Evolutionary conservation across 2,329 filamentous ascomycete genomes (phyloP).

Genomic region (Aureobasidium sp.): DNA sequence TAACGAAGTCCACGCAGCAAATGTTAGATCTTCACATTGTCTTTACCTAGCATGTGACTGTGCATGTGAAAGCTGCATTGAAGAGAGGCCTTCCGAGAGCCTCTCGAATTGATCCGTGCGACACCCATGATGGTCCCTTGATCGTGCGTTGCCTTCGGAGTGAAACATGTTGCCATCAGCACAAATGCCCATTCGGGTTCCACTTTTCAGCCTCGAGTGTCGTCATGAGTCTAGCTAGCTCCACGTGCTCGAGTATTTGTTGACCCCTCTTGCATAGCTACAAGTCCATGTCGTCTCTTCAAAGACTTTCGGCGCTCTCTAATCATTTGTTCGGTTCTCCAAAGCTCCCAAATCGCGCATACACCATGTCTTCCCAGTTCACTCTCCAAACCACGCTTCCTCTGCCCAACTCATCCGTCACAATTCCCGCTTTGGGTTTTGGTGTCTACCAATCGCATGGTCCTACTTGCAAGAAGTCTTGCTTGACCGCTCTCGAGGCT

Average conservation of each 20-base stretch:
- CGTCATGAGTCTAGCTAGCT: conserved; percentile 10
- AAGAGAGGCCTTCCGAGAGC: no score
- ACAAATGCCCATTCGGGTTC: not conserved
- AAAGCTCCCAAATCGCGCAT: not conserved
- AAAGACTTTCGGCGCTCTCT: conserved; percentile 7
- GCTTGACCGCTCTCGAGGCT: conserved; percentile 48
- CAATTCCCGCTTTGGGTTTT: conserved; percentile 62
- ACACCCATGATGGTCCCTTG: no score
- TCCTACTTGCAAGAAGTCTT: conserved; percentile 51
- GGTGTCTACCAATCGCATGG: conserved; percentile 58
- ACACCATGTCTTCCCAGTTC: conserved; percentile 29
- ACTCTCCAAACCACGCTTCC: conserved; percentile 43
- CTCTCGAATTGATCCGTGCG: no score
- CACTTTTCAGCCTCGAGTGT: conserved; percentile 1
- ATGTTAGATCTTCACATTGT: not conserved
- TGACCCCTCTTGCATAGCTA: conserved; percentile 7
- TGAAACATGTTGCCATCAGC: not conserved
- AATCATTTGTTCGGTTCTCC: not conserved
- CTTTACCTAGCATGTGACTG: not conserved
- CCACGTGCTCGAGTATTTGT: conserved; percentile 12
- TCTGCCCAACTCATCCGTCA: conserved; percentile 43
- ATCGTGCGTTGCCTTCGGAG: not conserved
- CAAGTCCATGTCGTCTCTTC: conserved; percentile 6
- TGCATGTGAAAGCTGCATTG: conserved; percentile 5
- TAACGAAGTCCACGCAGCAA: not conserved